Conservation (phyloP, 345 rosid species). For the Lenwebbia sp. region DNA sequence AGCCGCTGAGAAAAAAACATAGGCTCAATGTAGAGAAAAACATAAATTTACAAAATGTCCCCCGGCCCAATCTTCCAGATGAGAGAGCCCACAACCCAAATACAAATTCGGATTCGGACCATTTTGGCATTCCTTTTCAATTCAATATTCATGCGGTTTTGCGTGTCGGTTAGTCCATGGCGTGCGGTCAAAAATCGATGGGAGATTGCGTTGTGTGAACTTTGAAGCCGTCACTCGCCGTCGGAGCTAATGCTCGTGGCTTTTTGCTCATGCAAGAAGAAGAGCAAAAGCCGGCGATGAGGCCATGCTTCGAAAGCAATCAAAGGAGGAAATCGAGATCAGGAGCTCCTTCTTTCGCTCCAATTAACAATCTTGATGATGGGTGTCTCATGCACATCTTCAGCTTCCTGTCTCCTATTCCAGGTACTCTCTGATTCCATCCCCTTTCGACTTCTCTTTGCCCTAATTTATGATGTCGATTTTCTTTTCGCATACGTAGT, state of each 20-base stretch:
- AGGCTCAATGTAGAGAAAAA: not conserved
- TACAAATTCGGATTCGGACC: not conserved
- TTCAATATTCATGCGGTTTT: not conserved
- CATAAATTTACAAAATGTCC: not conserved
- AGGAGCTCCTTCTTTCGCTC: constrained; percentile 11
- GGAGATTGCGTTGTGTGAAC: not conserved
- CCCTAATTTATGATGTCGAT: not conserved
- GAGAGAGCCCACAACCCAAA: not conserved
- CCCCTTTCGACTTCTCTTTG: not conserved
- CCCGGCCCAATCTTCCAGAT: not conserved
- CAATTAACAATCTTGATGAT: constrained; percentile 78
- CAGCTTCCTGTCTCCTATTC: constrained; percentile 90
- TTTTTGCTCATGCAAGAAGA: not conserved
- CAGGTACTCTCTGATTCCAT: constrained; percentile 29
- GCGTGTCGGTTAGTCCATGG: not conserved
- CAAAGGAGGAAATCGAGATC: not conserved
- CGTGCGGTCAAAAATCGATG: not conserved
- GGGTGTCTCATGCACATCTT: constrained; percentile 98
- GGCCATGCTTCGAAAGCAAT: not conserved
- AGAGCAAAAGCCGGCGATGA: not conserved
- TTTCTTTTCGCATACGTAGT: not conserved
- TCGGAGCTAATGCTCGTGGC: not conserved
- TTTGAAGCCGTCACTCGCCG: not conserved
- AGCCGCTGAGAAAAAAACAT: not conserved
- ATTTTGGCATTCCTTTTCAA: not conserved